These are phyloP conservation scores for Petasospora fabianii DNA, from an alignment of 1,139 yeast species.

Conservation along the genomic window DNA sequence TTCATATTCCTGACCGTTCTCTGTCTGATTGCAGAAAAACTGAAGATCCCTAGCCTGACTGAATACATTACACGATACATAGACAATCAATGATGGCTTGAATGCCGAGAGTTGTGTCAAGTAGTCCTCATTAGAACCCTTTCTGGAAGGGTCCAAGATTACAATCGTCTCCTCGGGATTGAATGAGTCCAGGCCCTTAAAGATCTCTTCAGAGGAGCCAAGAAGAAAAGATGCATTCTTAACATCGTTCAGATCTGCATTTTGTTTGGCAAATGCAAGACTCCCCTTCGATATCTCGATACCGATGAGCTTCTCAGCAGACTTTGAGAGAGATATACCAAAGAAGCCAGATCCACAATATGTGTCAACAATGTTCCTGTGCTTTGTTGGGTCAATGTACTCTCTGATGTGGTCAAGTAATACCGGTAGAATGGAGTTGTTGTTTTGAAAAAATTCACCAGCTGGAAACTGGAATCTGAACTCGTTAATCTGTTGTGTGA, in stretches of 20 bases:
- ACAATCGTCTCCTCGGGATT: conserved; percentile 63
- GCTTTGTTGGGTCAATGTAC: conserved; percentile 44
- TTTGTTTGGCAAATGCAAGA: conserved; percentile 66
- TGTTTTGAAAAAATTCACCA: conserved; percentile 94
- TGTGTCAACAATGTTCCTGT: conserved; percentile 69
- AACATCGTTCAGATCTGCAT: conserved; percentile 62
- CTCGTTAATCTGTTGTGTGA: conserved; percentile 54
- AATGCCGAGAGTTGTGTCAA: conserved; percentile 68
- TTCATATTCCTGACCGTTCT: conserved; percentile 38
- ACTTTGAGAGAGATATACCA: conserved; percentile 64
- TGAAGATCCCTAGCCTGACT: conserved; percentile 83
- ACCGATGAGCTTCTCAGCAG: conserved; percentile 69
- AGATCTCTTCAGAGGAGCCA: conserved; percentile 79
- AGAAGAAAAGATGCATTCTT: conserved; percentile 64
- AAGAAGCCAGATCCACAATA: conserved; percentile 88
- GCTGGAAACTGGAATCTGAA: conserved; percentile 76
- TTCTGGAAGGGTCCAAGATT: conserved; percentile 83
- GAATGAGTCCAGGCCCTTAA: conserved; percentile 35
- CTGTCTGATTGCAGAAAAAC: conserved; percentile 57
- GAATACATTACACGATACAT: conserved; percentile 84
- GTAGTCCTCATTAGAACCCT: conserved; percentile 78
- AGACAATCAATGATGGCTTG: conserved; percentile 68
- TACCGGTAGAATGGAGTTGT: conserved; percentile 73
- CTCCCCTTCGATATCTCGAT: conserved; percentile 83
- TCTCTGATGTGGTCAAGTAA: conserved; percentile 63